Evolutionary conservation across 306 rosid species (phyloP).

Genomic region (Boehmeria nivea): DNA sequence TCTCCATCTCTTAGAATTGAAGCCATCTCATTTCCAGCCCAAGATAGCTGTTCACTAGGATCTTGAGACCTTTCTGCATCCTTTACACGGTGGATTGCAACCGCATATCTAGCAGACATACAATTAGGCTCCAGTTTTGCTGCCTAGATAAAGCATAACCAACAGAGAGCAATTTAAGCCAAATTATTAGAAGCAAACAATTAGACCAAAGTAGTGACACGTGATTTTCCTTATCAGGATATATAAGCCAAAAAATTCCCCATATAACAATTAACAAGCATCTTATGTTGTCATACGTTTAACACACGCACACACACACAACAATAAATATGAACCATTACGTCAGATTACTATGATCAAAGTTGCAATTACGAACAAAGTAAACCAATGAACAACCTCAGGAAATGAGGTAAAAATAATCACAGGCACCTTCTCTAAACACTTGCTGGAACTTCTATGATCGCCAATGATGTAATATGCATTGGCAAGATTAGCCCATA

Average conservation of each 20-base stretch:
- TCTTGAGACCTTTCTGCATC: constrained; percentile 97
- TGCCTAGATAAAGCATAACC: constrained; percentile 43
- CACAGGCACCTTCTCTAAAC: constrained; percentile 97
- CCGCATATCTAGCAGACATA: constrained; percentile 86
- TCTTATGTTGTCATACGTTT: too few relatives aligned
- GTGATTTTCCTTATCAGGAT: too few relatives aligned
- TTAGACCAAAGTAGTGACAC: not conserved
- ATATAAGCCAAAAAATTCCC: too few relatives aligned
- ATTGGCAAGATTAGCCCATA: constrained; percentile 87
- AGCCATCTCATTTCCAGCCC: constrained; percentile 99
- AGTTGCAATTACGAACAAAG: constrained; percentile 28
- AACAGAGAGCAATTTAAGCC: constrained; percentile 12
- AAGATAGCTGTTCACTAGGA: constrained; percentile 69
- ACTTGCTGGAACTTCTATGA: constrained; percentile 84
- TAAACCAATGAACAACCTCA: constrained; percentile 49
- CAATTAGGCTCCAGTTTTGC: constrained; percentile 91
- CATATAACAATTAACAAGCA: too few relatives aligned
- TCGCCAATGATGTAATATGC: constrained; percentile 70
- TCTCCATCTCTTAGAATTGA: constrained; percentile 88
- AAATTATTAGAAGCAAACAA: not conserved
- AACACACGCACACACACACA: too few relatives aligned
- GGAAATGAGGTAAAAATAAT: constrained; percentile 40
- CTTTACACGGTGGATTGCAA: constrained; percentile 74
- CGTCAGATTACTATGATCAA: too few relatives aligned
- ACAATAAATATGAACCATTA: too few relatives aligned